These are phyloP conservation scores for Heliamphora exappendiculata DNA, from an alignment of 148 eudicot genomes.

Conservation along the genomic window DNA sequence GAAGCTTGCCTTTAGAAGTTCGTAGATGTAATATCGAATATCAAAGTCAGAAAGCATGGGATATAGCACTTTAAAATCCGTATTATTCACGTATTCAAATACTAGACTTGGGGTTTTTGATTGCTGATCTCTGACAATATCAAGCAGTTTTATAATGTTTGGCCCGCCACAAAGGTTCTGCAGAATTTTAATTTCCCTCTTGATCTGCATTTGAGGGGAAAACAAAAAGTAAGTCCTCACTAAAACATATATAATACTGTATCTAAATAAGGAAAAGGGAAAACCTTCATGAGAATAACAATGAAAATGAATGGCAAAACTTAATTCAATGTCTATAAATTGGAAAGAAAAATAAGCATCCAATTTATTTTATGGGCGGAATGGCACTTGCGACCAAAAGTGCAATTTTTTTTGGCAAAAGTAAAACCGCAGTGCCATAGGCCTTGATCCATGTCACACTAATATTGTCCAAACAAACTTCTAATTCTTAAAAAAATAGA, in stretches of 20 bases:
- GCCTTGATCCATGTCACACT: not conserved
- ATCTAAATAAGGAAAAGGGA: not conserved
- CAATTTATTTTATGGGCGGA: not conserved
- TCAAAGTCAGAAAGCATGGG: slow-evolving; percentile 82
- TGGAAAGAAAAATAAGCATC: not conserved
- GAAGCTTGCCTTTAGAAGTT: slow-evolving; percentile 71
- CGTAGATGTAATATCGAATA: slow-evolving; percentile 81
- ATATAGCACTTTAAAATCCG: slow-evolving; percentile 86
- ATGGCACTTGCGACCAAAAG: not conserved
- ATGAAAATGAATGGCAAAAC: not conserved
- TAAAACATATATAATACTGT: not conserved
- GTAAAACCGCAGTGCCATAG: not conserved
- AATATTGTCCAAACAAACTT: not conserved
- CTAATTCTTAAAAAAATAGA: not conserved
- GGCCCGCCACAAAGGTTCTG: slow-evolving; percentile 95
- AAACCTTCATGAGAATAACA: not conserved
- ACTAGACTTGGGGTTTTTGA: slow-evolving; percentile 88
- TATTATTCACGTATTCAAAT: slow-evolving; percentile 86
- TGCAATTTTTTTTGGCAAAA: not conserved
- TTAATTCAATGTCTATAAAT: not conserved
- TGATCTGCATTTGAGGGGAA: slow-evolving; percentile 52
- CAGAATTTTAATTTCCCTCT: slow-evolving; percentile 92
- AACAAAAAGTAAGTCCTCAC: not conserved
- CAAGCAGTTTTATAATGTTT: slow-evolving; percentile 81
- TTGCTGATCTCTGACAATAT: slow-evolving; percentile 88